Evolutionary conservation across 2,329 filamentous ascomycete genomes (phyloP).

Genomic region (Ophiostoma ulmi): DNA sequence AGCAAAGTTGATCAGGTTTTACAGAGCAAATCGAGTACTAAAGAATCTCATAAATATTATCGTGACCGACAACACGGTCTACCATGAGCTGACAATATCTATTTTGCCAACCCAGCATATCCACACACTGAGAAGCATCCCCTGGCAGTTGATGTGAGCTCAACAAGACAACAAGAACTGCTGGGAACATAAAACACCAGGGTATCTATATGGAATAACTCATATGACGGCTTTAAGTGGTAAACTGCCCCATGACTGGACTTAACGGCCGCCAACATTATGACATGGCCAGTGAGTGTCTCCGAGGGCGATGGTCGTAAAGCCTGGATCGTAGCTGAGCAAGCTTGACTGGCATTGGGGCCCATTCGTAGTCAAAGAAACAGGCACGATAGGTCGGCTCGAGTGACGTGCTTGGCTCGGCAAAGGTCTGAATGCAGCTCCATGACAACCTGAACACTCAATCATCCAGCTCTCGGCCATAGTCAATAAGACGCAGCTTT

Average conservation of each 20-base stretch:
- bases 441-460: constrained; percentile 29
- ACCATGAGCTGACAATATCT: not conserved
- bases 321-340: too few species aligned
- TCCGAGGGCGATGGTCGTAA: too few species aligned
- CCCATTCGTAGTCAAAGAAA: not conserved
- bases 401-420: not conserved
- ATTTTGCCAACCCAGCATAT: too few species aligned
- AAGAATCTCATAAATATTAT: not conserved
- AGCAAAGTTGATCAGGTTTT: not conserved
- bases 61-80: not conserved
- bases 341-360: too few species aligned
- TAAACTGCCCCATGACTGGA: not conserved
- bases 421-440: too few species aligned
- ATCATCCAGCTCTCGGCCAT: constrained; percentile 58
- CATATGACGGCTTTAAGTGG: too few species aligned
- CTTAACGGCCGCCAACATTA: not conserved
- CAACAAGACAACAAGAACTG: not conserved
- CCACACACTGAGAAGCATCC: too few species aligned
- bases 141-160: too few species aligned
- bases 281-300: not conserved
- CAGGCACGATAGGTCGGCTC: not conserved
- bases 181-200: not conserved
- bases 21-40: not conserved
- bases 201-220: too few species aligned
- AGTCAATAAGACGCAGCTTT: constrained; percentile 56